A percentile compares a stretch with the other conserved stretches of the same genome.
Conservation (phyloP, 78 protist species). For the Guillardia theta region DNA sequence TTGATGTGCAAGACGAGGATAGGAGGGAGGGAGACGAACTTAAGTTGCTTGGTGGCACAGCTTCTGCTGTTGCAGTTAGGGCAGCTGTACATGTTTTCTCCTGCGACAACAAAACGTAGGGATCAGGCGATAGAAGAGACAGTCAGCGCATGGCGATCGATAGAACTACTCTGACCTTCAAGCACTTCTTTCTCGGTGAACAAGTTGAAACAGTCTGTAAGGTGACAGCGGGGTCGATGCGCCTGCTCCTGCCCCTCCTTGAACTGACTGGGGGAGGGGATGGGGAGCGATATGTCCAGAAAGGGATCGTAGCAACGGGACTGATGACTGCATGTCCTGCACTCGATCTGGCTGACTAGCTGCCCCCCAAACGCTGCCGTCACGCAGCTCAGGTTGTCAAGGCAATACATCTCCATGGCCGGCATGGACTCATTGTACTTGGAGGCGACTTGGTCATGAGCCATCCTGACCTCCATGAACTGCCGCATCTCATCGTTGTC, state of each 20-base stretch:
- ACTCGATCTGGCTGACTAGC: background rate
- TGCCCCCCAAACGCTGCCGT: background rate
- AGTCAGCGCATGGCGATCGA: too few relatives aligned
- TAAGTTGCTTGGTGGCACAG: background rate
- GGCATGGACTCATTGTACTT: background rate
- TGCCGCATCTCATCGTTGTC: background rate
- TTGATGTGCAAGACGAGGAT: conserved; percentile 3
- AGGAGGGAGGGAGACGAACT: background rate
- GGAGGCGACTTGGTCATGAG: background rate
- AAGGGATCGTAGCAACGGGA: conserved; percentile 29
- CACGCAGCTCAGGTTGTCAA: background rate
- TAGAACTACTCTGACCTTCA: too few relatives aligned
- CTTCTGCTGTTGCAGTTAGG: background rate
- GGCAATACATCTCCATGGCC: background rate
- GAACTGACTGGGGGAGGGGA: background rate
- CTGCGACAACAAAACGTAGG: too few relatives aligned
- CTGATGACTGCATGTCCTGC: background rate
- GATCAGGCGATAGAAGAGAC: too few relatives aligned
- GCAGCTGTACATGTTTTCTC: background rate
- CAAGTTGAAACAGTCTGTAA: background rate
- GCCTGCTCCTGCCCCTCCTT: background rate
- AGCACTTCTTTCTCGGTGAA: background rate
- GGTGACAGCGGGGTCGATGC: background rate
- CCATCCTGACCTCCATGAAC: background rate
- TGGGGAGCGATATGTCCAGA: conserved; percentile 45